Percentiles rank a stretch among this genome's conserved stretches.
Evolutionary conservation across 495 filamentous ascomycete genomes (phyloP).

Genomic region (Massariosphaeria phaeospora): DNA sequence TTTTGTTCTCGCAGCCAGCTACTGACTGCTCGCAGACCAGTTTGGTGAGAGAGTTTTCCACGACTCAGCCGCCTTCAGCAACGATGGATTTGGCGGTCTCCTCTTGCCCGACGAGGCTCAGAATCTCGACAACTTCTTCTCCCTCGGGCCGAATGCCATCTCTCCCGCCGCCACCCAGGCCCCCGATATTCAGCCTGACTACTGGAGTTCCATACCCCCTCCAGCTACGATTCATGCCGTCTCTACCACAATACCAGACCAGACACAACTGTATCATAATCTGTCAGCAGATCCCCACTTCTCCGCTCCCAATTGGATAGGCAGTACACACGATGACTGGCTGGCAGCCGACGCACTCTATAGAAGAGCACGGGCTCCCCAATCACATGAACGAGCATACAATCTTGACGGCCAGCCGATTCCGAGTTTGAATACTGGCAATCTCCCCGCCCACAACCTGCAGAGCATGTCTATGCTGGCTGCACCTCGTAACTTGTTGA

Average conservation of each 20-base stretch:
- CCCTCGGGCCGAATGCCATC: constrained; percentile 1
- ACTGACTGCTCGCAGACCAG: too few relatives aligned
- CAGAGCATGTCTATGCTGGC: constrained; percentile 20
- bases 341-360: constrained; percentile 22
- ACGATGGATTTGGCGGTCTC: constrained; percentile 9
- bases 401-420: constrained; percentile 7
- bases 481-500: constrained; percentile 11
- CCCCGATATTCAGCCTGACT: constrained; percentile 1
- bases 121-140: constrained; percentile 23
- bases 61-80: neutral
- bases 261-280: constrained; percentile 19
- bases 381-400: constrained; percentile 8
- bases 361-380: constrained; percentile 16
- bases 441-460: neutral
- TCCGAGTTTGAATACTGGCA: neutral
- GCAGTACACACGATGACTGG: constrained; percentile 12
- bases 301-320: too few relatives aligned
- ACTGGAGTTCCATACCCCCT: too few relatives aligned
- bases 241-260: constrained; percentile 28
- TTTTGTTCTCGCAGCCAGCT: too few relatives aligned
- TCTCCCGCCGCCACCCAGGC: neutral
- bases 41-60: too few relatives aligned
- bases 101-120: constrained; percentile 22
- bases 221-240: constrained; percentile 25
- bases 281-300: too few relatives aligned